Base-by-base conservation (phyloP, 441 rosid genomes). In the Jatropha podagrica region DNA sequence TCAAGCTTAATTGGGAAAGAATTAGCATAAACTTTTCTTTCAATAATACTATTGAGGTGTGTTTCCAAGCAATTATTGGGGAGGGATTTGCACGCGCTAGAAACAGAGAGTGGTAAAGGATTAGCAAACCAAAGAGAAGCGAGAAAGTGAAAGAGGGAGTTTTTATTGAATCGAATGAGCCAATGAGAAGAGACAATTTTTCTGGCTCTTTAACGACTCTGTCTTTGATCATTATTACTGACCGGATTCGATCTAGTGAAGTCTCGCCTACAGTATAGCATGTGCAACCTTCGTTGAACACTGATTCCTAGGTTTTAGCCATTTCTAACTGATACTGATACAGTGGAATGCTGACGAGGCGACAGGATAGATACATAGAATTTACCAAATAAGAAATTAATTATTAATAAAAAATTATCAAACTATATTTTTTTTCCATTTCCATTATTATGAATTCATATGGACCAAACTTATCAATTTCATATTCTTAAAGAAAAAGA, bases 101-200 rank as follows among this genome's bases (percentile, higher is more conserved):
- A 4, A 5, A 14, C 54, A 46, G 69, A 54, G 69, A 27, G 71
- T 42, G 44, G 32, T 8, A 44, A 10, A 37, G 12, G 0, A 3
- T 38, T 4, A 5, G 8, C 7, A 44, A 8, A 44, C 48, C 6
- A 44, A 55, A 27, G 20, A 13, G 40, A 10, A 64, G 14, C 23
- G 32, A 32, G 41, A 54, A 37, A 67, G 69, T 17, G 51, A 37
- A 37, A 52, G 23, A 38, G 49, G 37, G 59, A 49, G 58, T 68
- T 32, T 52, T 7, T 32, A 17, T 69, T 69, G 60, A 51, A 69
- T 69, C 26, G 40, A 48, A 68, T 32, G 46, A 68, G 61, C 72
- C 72, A 69, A 69, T 69, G 3, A 15, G 72, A 69, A 69, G 42
- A 69, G 72, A 69, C 72, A 52, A 51, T 69, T 46, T 32, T 67